Percentiles rank a stretch among this genome's conserved stretches.
Evolutionary conservation across 106 monocot species (phyloP).

Genomic region (Gastrodia elata): DNA sequence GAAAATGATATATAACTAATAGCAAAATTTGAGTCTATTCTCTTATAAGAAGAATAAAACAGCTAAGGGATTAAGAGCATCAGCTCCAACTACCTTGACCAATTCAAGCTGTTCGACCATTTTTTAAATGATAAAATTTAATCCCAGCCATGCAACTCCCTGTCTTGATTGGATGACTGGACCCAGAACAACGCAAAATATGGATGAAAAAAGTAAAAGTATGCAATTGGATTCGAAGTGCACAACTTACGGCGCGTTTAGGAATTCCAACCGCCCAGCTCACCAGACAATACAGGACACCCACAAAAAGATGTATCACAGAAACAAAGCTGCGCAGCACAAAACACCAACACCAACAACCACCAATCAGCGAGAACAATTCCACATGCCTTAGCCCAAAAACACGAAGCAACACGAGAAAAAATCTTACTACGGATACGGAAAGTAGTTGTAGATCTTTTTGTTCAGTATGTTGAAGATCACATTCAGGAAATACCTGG

Average conservation of each 20-base stretch:
- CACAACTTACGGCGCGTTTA: conserved; percentile 83
- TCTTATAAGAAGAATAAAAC: background rate
- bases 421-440: conserved; percentile 89
- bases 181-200: background rate
- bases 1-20: too few relatives aligned
- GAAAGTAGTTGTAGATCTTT: conserved; percentile 99
- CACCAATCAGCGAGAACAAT: background rate
- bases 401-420: background rate
- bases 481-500: conserved; percentile 98
- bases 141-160: background rate
- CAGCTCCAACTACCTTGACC: background rate
- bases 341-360: conserved; percentile 6
- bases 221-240: background rate
- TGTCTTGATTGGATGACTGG: background rate
- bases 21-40: too few relatives aligned
- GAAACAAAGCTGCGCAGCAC: conserved; percentile 69
- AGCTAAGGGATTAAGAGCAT: too few relatives aligned
- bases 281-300: conserved; percentile 74
- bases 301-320: conserved; percentile 71
- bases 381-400: background rate
- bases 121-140: too few relatives aligned
- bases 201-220: conserved; percentile 6
- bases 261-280: conserved; percentile 92
- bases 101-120: background rate
- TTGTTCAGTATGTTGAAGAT: conserved; percentile 99